Base-by-base conservation (phyloP, 2,329 filamentous ascomycete species). In the Zymoseptoria brevis region DNA sequence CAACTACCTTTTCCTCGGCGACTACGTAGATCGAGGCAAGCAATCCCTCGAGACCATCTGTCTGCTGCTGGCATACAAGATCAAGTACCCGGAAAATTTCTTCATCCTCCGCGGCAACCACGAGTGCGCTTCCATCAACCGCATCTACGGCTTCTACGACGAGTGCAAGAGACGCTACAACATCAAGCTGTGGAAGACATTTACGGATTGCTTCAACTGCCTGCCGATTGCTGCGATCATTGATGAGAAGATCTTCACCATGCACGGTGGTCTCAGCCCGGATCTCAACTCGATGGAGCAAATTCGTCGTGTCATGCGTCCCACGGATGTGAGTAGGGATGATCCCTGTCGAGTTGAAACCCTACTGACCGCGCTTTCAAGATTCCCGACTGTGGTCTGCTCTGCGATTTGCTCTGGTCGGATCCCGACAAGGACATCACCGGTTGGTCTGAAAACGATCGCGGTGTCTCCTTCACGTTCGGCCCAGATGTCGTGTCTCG, bases 1-100 rank as follows among this genome's bases (percentile, higher is more conserved):
- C 72, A 99, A 99, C 82, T 99, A 97, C 79, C 90, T 99, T 70
- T 99, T 99, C 83, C 88, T 99, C 55, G 94, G 94, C 68, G 94
- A 99, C 75, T 99, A 99, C 73, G 94, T 99, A 71, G 94, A 99
- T 76, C 87, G 94, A 80, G 94, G 94, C 80, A 97, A 99, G 83
- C 94, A 99, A 79, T 96, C 93, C 45, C 87, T 99, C 57, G 94
- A 99, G 82, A 97, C 94, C 67, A 97, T 99, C 77, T 96, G 91
- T 80, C 82, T 99, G 65, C 83, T 99, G 59, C 84, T 99, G 55
- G 91, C 91, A 64, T 99, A 97, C 85, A 99, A 99, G 85, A 96
- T 99, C 84, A 97, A 97, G 81, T 97, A 96, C 75, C 94, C 94
- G 54, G 94, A 99, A 80, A 99, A 99, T 81, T 97, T 99, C 81